These are phyloP conservation scores for Lineolata rhizophorae DNA, from an alignment of 495 filamentous ascomycete genomes.

Conservation along the genomic window DNA sequence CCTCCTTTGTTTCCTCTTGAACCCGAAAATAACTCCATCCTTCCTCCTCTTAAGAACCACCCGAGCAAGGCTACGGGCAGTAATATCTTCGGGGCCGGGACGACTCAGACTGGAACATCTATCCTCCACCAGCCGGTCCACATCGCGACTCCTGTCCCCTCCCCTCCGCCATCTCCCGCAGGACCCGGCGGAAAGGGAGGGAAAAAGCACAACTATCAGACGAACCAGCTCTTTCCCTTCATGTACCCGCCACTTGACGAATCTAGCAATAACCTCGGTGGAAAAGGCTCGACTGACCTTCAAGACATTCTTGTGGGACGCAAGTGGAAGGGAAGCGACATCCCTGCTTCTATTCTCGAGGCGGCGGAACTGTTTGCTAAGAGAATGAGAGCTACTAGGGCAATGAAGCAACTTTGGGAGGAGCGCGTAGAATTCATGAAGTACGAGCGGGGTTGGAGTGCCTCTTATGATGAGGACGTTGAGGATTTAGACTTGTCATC, in stretches of 20 bases:
- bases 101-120: constrained; percentile 34
- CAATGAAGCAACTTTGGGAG: constrained; percentile 85
- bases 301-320: constrained; percentile 58
- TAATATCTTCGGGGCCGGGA: constrained; percentile 26
- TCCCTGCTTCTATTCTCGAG: constrained; percentile 81
- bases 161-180: constrained; percentile 79
- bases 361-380: constrained; percentile 83
- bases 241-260: constrained; percentile 83
- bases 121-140: constrained; percentile 93
- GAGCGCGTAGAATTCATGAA: constrained; percentile 78
- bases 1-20: constrained; percentile 66
- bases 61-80: constrained; percentile 27
- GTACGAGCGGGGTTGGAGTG: constrained; percentile 65
- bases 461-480: constrained; percentile 25
- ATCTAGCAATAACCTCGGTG: constrained; percentile 62
- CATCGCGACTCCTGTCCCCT: constrained; percentile 94
- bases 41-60: constrained; percentile 65
- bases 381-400: constrained; percentile 71
- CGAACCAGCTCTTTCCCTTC: constrained; percentile 95
- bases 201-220: constrained; percentile 98
- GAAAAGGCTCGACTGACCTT: constrained; percentile 54
- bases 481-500: constrained; percentile 28
- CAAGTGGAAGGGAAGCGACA: constrained; percentile 75
- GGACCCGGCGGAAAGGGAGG: constrained; percentile 74
- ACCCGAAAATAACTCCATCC: constrained; percentile 68